Evolutionary conservation across 2,329 filamentous ascomycete species (phyloP), one percentile per base, ranked within the genome.

Genomic region (Aspergillus fructus): DNA sequence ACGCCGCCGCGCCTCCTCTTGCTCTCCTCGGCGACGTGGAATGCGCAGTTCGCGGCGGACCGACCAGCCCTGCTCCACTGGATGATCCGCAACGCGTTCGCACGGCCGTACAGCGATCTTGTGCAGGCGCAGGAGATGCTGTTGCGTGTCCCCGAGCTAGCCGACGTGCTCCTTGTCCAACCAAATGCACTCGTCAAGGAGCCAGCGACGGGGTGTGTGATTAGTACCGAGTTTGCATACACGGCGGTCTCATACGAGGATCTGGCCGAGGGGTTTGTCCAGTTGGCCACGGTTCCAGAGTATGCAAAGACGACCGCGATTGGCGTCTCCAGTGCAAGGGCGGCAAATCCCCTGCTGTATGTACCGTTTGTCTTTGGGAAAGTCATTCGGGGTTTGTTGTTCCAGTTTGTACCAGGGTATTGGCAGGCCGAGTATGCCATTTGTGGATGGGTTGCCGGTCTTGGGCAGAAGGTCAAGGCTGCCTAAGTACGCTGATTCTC

Each of bases 171-270:
- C 19, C 17, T 45, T 24, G 50, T 53, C 15, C 50, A 53, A 11
- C 50, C 50, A 6, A 53, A 53, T 53, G 50, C 50, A 24, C 50
- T 53, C 7, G 50, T 53, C 21, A 45, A 45, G n/a, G 50, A 53
- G 40, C 23, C 23, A 13, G 50, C 23, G 4, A 24, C 23, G n/a
- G 50, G 50, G 9, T 53, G 50, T 37, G 19, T 53, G 3, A 53
- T 53, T 45, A 53, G 39, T 15, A 53, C 15, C 27, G 50, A 53
- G 50, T 45, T 34, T 37, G 50, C 50, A 9, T 45, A 53, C n/a
- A 53, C n/a, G n/a, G 50, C 50, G 3, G 50, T 53, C 9, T 53
- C 50, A 9, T 53, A 24, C 23, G 50, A 43, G 40, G 50, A 53
- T 37, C 27, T 53, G 40, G 50, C 50, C 2, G 50, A 53, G 24